Percentiles rank a stretch among this genome's conserved stretches.
phyloP scores from a whole-genome alignment of 441 rosid species.

The Rhodomyrtus psidioides region DNA sequence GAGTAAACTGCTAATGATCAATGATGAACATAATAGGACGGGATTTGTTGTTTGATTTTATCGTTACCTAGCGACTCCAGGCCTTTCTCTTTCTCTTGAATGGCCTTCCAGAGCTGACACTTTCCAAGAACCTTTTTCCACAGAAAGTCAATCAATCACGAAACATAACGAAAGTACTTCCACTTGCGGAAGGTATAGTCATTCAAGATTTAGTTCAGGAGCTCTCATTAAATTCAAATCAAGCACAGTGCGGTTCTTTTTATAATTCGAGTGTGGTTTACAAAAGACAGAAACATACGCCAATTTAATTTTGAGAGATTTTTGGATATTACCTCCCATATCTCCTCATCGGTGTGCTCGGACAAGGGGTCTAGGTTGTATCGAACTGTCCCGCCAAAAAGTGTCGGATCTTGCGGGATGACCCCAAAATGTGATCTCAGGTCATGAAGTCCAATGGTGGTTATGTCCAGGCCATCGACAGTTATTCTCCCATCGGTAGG shows the following conservation, averaged over 20 bases:
- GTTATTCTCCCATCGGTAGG: constrained; percentile 5
- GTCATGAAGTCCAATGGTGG: constrained; percentile 10
- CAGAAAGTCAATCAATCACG: neutral
- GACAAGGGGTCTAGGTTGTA: constrained; percentile 10
- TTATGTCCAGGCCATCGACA: constrained; percentile 1
- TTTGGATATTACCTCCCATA: constrained; percentile 4
- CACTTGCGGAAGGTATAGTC: neutral
- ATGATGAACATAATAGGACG: neutral
- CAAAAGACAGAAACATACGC: neutral
- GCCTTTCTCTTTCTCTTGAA: constrained; percentile 3
- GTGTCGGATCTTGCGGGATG: constrained; percentile 13
- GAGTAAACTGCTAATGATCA: neutral
- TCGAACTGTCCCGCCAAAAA: constrained; percentile 8
- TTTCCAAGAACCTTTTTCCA: constrained; percentile 4
- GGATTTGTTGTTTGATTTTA: neutral
- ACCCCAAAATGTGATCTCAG: constrained; percentile 12
- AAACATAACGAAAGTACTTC: neutral
- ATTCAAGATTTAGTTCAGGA: neutral
- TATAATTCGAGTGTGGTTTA: neutral
- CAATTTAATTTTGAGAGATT: neutral
- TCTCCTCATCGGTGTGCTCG: neutral
- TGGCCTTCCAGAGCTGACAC: constrained; percentile 11
- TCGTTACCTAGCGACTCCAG: constrained; percentile 1
- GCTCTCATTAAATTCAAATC: neutral
- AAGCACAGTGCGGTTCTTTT: neutral